Evolutionary conservation across 345 rosid genomes (phyloP), one percentile per base, ranked within the genome.

Genomic region (Ceriops tagal): DNA sequence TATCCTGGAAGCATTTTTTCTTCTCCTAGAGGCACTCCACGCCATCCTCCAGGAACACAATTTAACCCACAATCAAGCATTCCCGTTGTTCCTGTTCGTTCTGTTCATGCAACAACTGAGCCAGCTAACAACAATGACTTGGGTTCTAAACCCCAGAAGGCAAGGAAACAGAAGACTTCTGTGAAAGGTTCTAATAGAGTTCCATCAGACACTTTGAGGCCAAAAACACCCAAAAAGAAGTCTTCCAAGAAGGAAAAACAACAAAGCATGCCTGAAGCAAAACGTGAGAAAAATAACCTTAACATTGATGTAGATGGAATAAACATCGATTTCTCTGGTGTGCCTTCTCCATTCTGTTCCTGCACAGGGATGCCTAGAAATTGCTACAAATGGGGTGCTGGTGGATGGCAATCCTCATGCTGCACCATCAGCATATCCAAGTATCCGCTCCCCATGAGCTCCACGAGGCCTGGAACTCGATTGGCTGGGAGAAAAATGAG

Each of bases 401-500:
- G 89, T 24, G 85, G 92, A 30, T 86, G 96, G 90, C 92, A 89
- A 75, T 87, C 92, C 61, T 84, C 89, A 0, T 89, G 92, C 49
- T 89, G 92, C 80, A 87, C 86, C 30, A 77, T 69, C 5, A 80
- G 67, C 32, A 73, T 87, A 71, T 87, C 88, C 18, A 78, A 81
- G 37, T 82, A 79, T 69, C 89, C 90, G 47, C 89, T 86, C 6
- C 96, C 96, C 24, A 74, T 83, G 84, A 87, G 82, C 61, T 24
- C 85, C 58, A 83, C 83, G 19, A 84, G 83, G 71, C 92, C 83
- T 0, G 78, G 85, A 66, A 60, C 72, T 75, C 87, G 92, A 47
- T n/a, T 86, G 62, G 86, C 90, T 64, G 90, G 88, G 53, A 86
- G 92, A 73, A 86, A 87, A 85, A 89, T 87, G 92, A 89, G 90